Percentiles rank a stretch among this genome's conserved stretches.
phyloP scores from a whole-genome alignment of 345 rosid species.

The Eucalyptus sp. region DNA sequence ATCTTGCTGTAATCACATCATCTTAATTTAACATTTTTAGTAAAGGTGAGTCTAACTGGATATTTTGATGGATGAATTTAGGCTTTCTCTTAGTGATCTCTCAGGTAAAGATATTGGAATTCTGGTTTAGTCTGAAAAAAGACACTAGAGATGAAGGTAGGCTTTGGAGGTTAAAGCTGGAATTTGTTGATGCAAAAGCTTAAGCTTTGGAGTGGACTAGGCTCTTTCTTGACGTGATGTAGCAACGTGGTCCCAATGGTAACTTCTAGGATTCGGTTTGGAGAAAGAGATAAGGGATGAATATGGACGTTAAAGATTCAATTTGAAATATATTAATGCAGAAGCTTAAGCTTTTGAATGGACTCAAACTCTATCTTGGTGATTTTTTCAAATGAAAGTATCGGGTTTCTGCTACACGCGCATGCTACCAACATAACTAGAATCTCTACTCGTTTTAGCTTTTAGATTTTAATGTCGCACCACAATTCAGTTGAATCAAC shows the following conservation, averaged over 20 bases:
- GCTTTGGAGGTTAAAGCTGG: no score
- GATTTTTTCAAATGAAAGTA: neutral
- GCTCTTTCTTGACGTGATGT: neutral
- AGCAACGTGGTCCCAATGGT: fast-evolving
- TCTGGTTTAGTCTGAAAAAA: neutral
- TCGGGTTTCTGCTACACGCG: fast-evolving
- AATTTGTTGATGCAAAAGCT: no score
- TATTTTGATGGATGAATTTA: neutral
- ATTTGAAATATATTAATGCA: neutral
- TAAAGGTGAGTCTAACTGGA: fast-evolving
- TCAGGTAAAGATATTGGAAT: neutral
- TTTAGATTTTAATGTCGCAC: neutral
- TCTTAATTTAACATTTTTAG: neutral
- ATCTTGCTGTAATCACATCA: neutral
- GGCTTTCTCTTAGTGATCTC: neutral
- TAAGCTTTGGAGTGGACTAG: no score
- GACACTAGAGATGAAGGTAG: no score
- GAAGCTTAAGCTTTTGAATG: neutral
- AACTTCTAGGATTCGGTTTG: neutral
- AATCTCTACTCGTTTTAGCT: neutral
- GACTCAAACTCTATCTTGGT: neutral
- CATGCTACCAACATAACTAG: neutral
- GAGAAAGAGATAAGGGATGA: neutral
- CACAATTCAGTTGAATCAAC: neutral
- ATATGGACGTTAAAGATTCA: neutral